phyloP scores from a whole-genome alignment of 2,329 filamentous ascomycete species.

The Aureobasidium sp. region DNA sequence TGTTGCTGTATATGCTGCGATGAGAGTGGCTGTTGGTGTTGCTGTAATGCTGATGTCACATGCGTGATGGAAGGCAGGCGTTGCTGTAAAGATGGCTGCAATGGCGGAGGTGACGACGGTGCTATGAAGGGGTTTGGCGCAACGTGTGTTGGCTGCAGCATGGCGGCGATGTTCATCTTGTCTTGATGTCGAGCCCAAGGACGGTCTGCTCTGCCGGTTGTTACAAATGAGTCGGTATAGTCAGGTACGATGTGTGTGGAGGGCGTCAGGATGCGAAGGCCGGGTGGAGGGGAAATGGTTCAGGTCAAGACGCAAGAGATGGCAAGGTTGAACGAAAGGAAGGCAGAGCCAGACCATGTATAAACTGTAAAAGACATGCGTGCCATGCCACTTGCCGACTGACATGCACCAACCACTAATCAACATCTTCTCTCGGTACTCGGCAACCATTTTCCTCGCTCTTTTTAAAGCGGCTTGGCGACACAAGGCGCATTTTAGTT shows the following conservation, averaged over 20 bases:
- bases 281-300: not conserved
- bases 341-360: not conserved
- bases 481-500: too few relatives aligned
- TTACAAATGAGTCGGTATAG: not conserved
- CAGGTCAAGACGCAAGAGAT: not conserved
- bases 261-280: not conserved
- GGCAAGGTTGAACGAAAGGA: not conserved
- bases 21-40: not conserved
- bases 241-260: not conserved
- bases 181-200: not conserved
- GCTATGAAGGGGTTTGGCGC: not conserved
- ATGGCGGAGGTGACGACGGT: not conserved
- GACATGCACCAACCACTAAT: not conserved
- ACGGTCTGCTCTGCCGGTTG: not conserved
- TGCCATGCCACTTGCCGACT: not conserved
- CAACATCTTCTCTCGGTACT: too few relatives aligned
- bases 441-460: too few relatives aligned
- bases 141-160: not conserved
- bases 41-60: not conserved
- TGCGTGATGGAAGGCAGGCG: not conserved
- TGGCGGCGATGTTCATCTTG: conserved; percentile 1
- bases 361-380: not conserved
- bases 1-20: not conserved
- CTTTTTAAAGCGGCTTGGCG: too few relatives aligned
- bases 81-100: not conserved